These are phyloP conservation scores for Ogataea paraovalis DNA, from an alignment of 805 yeast genomes.

Conservation along the genomic window DNA sequence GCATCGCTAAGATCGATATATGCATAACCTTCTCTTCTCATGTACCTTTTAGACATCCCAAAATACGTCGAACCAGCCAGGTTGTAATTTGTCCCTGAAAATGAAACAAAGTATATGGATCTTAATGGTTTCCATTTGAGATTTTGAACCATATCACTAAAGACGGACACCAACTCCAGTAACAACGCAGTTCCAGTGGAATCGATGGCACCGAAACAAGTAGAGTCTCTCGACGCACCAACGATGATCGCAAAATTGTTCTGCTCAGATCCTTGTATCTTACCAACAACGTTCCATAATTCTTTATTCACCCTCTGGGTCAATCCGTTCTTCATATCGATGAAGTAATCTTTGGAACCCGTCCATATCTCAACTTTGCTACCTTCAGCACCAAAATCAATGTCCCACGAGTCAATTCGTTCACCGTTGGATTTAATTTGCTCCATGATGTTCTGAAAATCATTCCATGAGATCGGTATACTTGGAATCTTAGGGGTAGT, in stretches of 20 bases:
- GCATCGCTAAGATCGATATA: slow-evolving; percentile 73
- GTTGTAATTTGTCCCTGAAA: slow-evolving; percentile 79
- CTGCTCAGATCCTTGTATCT: slow-evolving; percentile 78
- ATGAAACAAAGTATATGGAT: slow-evolving; percentile 75
- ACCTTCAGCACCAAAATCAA: slow-evolving; percentile 20
- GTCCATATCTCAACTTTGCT: slow-evolving; percentile 39
- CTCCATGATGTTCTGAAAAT: slow-evolving; percentile 46
- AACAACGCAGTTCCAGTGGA: slow-evolving; percentile 72
- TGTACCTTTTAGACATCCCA: slow-evolving; percentile 50
- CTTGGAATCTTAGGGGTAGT: slow-evolving; percentile 71
- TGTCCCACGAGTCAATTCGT: slow-evolving; percentile 34
- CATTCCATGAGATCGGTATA: slow-evolving; percentile 72
- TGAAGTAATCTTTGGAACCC: slow-evolving; percentile 31
- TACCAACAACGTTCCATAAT: slow-evolving; percentile 75
- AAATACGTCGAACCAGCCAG: slow-evolving; percentile 83
- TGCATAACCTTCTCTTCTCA: slow-evolving; percentile 59
- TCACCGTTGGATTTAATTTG: slow-evolving; percentile 36
- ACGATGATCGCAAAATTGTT: slow-evolving; percentile 65
- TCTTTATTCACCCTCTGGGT: slow-evolving; percentile 53
- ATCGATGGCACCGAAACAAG: slow-evolving; percentile 65
- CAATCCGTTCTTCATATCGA: slow-evolving; percentile 35
- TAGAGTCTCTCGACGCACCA: slow-evolving; percentile 79
- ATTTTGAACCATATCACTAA: slow-evolving; percentile 58
- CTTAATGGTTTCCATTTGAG: slow-evolving; percentile 82
- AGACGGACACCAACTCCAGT: slow-evolving; percentile 64